These are phyloP conservation scores for Arabidopsis lyrata DNA, from an alignment of 441 rosid genomes.

Conservation along the genomic window DNA sequence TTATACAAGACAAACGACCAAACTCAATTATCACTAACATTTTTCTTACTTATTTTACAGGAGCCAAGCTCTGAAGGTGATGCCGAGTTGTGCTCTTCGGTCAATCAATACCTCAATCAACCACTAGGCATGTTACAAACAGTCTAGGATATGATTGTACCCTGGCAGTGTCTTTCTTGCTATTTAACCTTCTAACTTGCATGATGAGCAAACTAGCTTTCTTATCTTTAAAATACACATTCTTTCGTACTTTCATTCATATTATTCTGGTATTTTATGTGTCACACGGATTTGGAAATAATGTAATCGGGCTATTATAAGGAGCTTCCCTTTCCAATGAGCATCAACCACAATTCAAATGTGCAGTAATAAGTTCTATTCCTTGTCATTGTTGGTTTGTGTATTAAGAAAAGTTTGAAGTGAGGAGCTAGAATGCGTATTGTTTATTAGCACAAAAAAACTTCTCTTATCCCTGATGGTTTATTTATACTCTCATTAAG, in stretches of 20 bases:
- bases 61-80: constrained; percentile 88
- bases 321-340: constrained; percentile 11
- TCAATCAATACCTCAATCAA: constrained; percentile 74
- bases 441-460: not conserved
- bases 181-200: constrained; percentile 1
- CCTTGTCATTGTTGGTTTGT: constrained; percentile 6
- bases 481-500: too few species aligned
- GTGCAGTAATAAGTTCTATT: constrained; percentile 9
- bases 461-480: not conserved
- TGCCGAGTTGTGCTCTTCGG: constrained; percentile 65
- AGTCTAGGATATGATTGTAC: constrained; percentile 17
- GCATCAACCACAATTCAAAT: constrained; percentile 8
- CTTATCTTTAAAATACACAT: not conserved
- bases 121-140: constrained; percentile 64
- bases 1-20: too few species aligned
- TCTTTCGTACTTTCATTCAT: constrained; percentile 12
- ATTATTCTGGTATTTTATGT: not conserved
- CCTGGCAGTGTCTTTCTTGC: constrained; percentile 4
- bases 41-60: constrained; percentile 46
- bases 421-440: constrained; percentile 2
- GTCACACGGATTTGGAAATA: constrained; percentile 5
- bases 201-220: not conserved
- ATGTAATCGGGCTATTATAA: not conserved
- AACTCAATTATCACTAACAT: too few species aligned
- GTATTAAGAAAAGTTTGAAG: not conserved